phyloP scores from a whole-genome alignment of 2,329 filamentous ascomycete genomes.

The Beauveria sp. region DNA sequence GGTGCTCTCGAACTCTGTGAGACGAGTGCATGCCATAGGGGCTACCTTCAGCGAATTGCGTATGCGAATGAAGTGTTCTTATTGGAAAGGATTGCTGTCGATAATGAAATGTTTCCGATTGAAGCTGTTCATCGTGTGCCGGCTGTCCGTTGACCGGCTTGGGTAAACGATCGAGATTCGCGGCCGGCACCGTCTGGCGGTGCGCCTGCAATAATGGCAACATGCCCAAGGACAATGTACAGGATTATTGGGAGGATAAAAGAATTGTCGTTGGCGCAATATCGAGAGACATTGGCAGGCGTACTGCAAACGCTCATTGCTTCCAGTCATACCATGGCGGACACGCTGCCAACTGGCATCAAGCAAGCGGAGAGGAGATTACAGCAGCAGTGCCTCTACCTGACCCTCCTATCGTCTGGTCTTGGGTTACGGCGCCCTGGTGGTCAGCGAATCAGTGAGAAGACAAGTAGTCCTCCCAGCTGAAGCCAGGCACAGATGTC shows the following conservation, averaged over 20 bases:
- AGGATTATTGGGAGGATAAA: slow-evolving; percentile 13
- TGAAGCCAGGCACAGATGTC: background rate
- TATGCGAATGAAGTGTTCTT: slow-evolving; percentile 13
- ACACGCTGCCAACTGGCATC: slow-evolving; percentile 6
- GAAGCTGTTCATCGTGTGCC: slow-evolving; percentile 19
- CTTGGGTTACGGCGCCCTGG: background rate
- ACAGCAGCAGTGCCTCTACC: background rate
- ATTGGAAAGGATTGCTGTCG: slow-evolving; percentile 17
- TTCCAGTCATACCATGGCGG: slow-evolving; percentile 11
- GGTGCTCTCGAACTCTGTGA: slow-evolving; percentile 52
- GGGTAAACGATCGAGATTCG: slow-evolving; percentile 28
- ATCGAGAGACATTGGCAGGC: slow-evolving; percentile 12
- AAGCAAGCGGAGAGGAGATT: background rate
- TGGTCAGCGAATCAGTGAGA: background rate
- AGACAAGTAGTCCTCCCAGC: background rate
- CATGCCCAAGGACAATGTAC: slow-evolving; percentile 29
- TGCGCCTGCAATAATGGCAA: slow-evolving; percentile 45
- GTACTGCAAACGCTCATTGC: slow-evolving; percentile 11
- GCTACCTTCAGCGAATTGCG: background rate
- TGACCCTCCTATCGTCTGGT: background rate
- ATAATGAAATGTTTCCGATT: slow-evolving; percentile 20
- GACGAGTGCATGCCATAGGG: slow-evolving; percentile 16
- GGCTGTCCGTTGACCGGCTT: slow-evolving; percentile 12
- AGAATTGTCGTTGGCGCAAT: background rate
- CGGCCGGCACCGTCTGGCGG: slow-evolving; percentile 40